Base-by-base conservation (phyloP, 2,329 filamentous ascomycete genomes). In the Rhexocercosporidium sp. region DNA sequence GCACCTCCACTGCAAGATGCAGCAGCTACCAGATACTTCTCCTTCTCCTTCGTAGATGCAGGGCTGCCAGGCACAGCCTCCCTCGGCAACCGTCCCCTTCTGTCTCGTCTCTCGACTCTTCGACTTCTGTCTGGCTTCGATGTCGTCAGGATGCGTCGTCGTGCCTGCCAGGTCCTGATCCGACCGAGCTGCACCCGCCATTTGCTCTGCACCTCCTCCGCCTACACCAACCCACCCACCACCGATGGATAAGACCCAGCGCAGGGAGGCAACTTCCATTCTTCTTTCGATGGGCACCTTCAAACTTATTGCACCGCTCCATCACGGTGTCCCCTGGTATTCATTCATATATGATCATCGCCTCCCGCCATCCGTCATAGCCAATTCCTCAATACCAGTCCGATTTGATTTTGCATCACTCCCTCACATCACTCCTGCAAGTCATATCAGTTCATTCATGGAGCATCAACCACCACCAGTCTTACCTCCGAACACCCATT, bases 221-320 rank as follows among this genome's bases (percentile, higher is more conserved):
- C n/a, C n/a, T n/a, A n/a, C n/a, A n/a, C n/a, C n/a, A n/a, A n/a
- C n/a, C n/a, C n/a, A n/a, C n/a, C n/a, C n/a, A n/a, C n/a, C n/a
- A n/a, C n/a, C n/a, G n/a, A n/a, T n/a, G n/a, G 68, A 73, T 74
- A 73, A 72, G 73, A 65, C 68, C 64, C 65, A 65, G 59, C 60
- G 54, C 66, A 65, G 63, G 47, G 67, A 71, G 70, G 71, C 70
- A 66, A 71, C 65, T 74, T 73, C 72, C 34, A 37, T 37, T 74
- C 34, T 72, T 69, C 22, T 60, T 70, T 70, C 72, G 70, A 75
- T 74, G 75, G 73, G 64, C 69, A 73, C 68, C 71, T 66, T 70
- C 69, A 72, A 71, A 64, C 29, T n/a, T 60, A 64, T 60, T 63
- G 51, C 59, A 67, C 47, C 49, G 63, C 68, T 70, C 67, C 69